Conservation (phyloP, 768 basidiomycete genomes). For the Tricholoma flavovirens region DNA sequence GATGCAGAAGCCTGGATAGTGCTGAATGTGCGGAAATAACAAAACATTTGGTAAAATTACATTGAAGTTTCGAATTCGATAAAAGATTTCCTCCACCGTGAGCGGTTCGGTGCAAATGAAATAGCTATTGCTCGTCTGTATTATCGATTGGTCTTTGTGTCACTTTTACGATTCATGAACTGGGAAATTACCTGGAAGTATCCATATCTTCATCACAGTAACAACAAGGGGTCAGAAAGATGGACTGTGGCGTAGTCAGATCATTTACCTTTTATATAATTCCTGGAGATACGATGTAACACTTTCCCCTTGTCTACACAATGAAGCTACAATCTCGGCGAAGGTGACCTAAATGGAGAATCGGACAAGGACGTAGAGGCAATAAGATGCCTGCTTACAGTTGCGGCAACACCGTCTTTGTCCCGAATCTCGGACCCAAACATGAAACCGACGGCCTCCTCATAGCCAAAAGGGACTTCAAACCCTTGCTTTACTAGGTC, state of each 20-base stretch:
- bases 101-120: conserved; percentile 66
- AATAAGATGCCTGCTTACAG: conserved; percentile 36
- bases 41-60: conserved; percentile 22
- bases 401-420: conserved; percentile 84
- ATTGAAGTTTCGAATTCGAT: conserved; percentile 53
- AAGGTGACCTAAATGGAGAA: conserved; percentile 49
- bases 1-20: conserved; percentile 7
- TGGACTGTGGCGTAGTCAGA: neutral
- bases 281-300: conserved; percentile 53
- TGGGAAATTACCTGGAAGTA: conserved; percentile 55
- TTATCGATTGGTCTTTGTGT: neutral
- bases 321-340: conserved; percentile 54
- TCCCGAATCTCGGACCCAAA: conserved; percentile 74
- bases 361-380: neutral
- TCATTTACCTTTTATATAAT: conserved; percentile 50
- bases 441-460: conserved; percentile 93
- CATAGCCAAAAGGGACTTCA: conserved; percentile 78
- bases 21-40: neutral
- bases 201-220: conserved; percentile 49
- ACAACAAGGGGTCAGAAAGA: neutral
- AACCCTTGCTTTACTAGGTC: conserved; percentile 59
- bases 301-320: conserved; percentile 47
- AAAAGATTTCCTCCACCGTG: conserved; percentile 67
- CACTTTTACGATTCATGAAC: neutral
- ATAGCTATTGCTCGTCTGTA: conserved; percentile 75